Evolutionary conservation across 2,329 filamentous ascomycete genomes (phyloP), one percentile per base, ranked within the genome.

Genomic region (Claviceps pusilla): DNA sequence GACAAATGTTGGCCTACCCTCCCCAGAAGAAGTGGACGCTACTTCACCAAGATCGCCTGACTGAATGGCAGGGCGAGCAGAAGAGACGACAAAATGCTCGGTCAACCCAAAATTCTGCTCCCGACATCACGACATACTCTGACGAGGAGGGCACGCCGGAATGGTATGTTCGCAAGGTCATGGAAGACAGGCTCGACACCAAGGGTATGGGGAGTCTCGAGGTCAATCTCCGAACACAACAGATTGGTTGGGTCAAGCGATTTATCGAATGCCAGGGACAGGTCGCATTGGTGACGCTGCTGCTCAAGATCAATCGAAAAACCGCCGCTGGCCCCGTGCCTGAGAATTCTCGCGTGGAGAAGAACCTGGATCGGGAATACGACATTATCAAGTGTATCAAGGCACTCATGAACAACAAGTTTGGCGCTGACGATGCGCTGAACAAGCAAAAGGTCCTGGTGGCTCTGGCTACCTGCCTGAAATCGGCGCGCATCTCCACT

Each of bases 341-440:
- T 5, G 74, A 79, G 46, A 73, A 74, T 53, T 69, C 73, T 51
- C 80, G 68, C 64, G 73, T 66, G 55, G 89, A 95, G 62, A 89
- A 86, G 67, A 87, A 91, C 64, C 76, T 93, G 51, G 90, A 96
- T 65, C 82, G 86, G 61, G 90, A 95, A 71, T 97, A 97, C 67
- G 93, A 97, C 66, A 95, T 98, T 58, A 82, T 95, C 66, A 98
- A 98, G 72, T 97, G 93, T 72, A 72, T 98, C 56, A 97, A 97
- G 74, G 89, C 90, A 37, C 72, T 97, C 55, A 95, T 97, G 86
- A 98, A 98, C 80, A 98, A 96, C 79, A 96, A 95, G 68, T 97
- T 95, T 68, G 93, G 93, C 57, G 93, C 93, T 57, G 93, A 98
- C 66, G 90, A 98, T 76, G 93, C 93, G 19, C 76, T 98, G 55